Evolutionary conservation across 768 basidiomycete species (phyloP).

Genomic region (Leccinum boreale): DNA sequence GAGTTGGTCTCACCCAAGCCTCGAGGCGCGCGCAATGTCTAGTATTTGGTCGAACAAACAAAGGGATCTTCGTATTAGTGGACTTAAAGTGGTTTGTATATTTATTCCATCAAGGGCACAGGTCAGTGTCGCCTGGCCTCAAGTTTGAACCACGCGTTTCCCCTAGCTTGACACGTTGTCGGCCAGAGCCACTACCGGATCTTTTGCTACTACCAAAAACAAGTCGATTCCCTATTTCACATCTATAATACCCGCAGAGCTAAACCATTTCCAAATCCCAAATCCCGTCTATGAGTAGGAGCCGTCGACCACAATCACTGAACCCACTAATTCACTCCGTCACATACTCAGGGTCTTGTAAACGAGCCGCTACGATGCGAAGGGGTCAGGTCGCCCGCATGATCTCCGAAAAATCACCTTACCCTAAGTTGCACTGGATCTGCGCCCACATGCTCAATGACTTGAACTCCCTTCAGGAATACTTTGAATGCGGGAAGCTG

Average conservation of each 20-base stretch:
- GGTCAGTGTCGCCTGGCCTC: constrained; percentile 13
- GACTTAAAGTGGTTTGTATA: background rate
- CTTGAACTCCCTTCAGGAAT: constrained; percentile 29
- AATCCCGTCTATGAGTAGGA: constrained; percentile 19
- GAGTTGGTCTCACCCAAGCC: constrained; percentile 21
- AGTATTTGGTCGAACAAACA: constrained; percentile 32
- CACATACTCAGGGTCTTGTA: constrained; percentile 28
- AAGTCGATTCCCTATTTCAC: constrained; percentile 11
- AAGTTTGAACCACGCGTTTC: constrained; percentile 11
- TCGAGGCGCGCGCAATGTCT: constrained; percentile 27
- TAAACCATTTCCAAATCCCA: constrained; percentile 12
- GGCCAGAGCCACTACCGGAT: background rate
- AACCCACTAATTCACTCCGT: constrained; percentile 4
- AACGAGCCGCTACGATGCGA: constrained; percentile 25
- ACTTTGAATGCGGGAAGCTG: constrained; percentile 31
- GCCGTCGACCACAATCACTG: constrained; percentile 7
- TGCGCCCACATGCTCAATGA: constrained; percentile 29
- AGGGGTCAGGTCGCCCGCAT: constrained; percentile 16
- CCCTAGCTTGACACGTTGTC: constrained; percentile 17
- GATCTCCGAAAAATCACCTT: constrained; percentile 8
- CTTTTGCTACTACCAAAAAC: background rate
- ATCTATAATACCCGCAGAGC: constrained; percentile 13
- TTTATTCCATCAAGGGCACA: constrained; percentile 5
- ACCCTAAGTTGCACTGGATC: constrained; percentile 25
- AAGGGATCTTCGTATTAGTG: background rate